These are phyloP conservation scores for Tolypocladium ophioglossoides DNA, from an alignment of 2,329 filamentous ascomycete species.

Conservation along the genomic window DNA sequence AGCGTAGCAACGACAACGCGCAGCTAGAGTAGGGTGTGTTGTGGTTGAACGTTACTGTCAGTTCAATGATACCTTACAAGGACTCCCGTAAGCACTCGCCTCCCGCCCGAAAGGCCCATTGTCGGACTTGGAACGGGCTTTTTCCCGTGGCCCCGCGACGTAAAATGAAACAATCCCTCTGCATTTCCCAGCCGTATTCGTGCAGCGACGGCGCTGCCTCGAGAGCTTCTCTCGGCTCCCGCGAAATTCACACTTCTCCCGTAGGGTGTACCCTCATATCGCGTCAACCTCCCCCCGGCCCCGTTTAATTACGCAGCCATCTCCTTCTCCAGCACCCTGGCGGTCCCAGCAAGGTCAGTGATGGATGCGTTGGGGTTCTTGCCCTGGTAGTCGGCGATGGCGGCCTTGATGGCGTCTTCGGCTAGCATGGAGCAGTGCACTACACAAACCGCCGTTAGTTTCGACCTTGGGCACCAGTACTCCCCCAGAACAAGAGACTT, in stretches of 20 bases:
- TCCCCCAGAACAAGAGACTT: constrained; percentile 26
- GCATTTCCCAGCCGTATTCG: background rate
- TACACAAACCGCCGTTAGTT: constrained; percentile 19
- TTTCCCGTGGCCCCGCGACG: background rate
- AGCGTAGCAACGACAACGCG: background rate
- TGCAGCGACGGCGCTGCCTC: background rate
- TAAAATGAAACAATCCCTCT: background rate
- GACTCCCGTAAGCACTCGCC: background rate
- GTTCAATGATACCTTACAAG: background rate
- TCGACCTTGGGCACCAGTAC: background rate
- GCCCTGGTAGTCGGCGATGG: constrained; percentile 81
- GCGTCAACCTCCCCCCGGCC: background rate
- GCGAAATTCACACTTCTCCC: background rate
- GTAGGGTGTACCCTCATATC: background rate
- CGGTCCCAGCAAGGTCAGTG: constrained; percentile 70
- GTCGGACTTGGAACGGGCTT: background rate
- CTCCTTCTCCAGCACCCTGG: constrained; percentile 14
- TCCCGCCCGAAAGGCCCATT: background rate
- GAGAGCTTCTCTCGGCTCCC: background rate
- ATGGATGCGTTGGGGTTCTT: constrained; percentile 48
- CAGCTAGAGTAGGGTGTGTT: background rate
- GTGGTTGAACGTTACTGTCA: background rate
- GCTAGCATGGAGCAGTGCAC: constrained; percentile 89
- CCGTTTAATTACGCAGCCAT: background rate
- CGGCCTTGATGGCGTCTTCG: constrained; percentile 84